Base-by-base conservation (phyloP, 148 eudicot genomes). In the Oxyria digyna region DNA sequence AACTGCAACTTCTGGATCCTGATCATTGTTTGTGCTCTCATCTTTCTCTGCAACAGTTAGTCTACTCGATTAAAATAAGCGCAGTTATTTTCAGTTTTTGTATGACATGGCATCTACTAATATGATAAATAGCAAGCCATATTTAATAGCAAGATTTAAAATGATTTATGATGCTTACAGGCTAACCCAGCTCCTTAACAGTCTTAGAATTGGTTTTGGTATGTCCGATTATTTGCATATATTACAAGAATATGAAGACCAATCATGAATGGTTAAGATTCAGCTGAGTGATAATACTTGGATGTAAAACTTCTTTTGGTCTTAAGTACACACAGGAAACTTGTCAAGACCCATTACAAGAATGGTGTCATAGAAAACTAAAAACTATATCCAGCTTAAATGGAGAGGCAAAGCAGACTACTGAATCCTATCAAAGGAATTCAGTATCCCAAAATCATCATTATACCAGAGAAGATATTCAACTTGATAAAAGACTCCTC, bases 1-100 rank as follows among this genome's bases (percentile, higher is more conserved):
- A 73, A 52, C 76, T 54, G 65, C 54, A 66, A 69, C 42, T 72
- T 81, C 77, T 74, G 77, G 62, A 54, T 54, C 32, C 62, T 54
- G 62, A 23, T 54, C 62, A 54, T 54, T 24, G 62, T 14, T 8
- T 31, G 23, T 54, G 62, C 29, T 54, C 31, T 54, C 81, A 71
- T 75, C 86, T 65, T 75, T 62, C 65, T 40, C 67, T 27, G 71
- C 55, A 59, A 42, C 48, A 54, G 50, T 29, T 40, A 46, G 24
- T 71, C 78, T 75, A 21, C 23, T 49, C 17, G 23, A 49, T 1
- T 11, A 20, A 49, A 49, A 50, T 7, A 50, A 8, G 8, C 8
- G 8, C 7, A 7, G 24, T 50, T 21, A 33, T 18, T 50, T 27
- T 50, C 57, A 21, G 57, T 21, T 27, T 7, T 50, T 26, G 5